phyloP scores from a whole-genome alignment of 257 asterid genomes.

The Leonotis leonurus region DNA sequence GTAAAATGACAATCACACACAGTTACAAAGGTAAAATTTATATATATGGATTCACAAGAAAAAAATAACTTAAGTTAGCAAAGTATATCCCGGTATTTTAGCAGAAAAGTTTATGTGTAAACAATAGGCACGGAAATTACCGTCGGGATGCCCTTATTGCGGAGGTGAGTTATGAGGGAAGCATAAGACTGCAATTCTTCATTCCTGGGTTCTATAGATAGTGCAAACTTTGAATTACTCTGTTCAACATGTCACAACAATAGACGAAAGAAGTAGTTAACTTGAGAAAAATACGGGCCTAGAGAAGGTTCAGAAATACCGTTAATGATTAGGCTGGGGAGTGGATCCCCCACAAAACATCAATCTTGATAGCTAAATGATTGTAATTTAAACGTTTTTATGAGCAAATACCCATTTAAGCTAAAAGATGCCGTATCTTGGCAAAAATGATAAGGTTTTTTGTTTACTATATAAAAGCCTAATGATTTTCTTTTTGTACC shows the following conservation, averaged over 20 bases:
- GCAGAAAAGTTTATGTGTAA: constrained; percentile 6
- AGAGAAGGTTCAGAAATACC: not conserved
- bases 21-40: not conserved
- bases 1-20: not conserved
- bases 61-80: not conserved
- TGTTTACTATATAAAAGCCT: not conserved
- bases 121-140: constrained; percentile 29
- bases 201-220: constrained; percentile 78
- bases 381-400: not conserved
- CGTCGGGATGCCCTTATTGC: constrained; percentile 80
- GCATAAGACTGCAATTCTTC: constrained; percentile 72
- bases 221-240: constrained; percentile 95
- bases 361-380: not conserved
- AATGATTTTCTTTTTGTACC: too few relatives aligned
- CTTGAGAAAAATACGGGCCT: not conserved
- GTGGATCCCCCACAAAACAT: not conserved
- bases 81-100: not conserved
- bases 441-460: not conserved
- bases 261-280: constrained; percentile 8
- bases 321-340: not conserved
- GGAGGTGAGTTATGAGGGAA: constrained; percentile 46
- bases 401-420: not conserved
- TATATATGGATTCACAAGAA: not conserved
- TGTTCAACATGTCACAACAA: constrained; percentile 26
- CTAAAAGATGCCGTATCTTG: not conserved